phyloP scores from a whole-genome alignment of 2,329 filamentous ascomycete species.

The Clonostachys sp. region DNA sequence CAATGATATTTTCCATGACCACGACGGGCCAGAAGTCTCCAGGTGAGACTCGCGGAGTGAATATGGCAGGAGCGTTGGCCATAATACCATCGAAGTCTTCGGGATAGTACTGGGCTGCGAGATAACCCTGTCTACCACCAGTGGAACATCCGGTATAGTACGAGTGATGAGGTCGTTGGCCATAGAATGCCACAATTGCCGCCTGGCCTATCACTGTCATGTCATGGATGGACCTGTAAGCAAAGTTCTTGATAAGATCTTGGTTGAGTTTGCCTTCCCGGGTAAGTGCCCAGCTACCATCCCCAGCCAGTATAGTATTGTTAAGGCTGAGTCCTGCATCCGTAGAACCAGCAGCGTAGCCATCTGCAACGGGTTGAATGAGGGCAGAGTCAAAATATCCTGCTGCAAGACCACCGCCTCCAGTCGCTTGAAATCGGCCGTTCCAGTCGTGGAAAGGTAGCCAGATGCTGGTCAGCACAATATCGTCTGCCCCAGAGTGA shows the following conservation, averaged over 20 bases:
- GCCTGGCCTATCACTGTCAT: slow-evolving; percentile 33
- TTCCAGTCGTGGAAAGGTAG: slow-evolving; percentile 36
- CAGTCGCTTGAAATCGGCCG: slow-evolving; percentile 38
- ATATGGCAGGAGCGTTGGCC: slow-evolving; percentile 35
- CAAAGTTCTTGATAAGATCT: slow-evolving; percentile 29
- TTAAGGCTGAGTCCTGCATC: slow-evolving; percentile 31
- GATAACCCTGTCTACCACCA: slow-evolving; percentile 51
- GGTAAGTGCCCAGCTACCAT: slow-evolving; percentile 45
- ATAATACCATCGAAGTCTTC: slow-evolving; percentile 49
- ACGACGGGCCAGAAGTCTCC: no score
- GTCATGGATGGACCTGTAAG: slow-evolving; percentile 14
- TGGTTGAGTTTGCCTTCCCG: slow-evolving; percentile 41
- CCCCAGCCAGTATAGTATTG: slow-evolving; percentile 35
- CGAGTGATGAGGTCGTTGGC: slow-evolving; percentile 25
- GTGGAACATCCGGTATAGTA: slow-evolving; percentile 49
- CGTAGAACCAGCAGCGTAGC: slow-evolving; percentile 34
- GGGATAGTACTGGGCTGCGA: slow-evolving; percentile 43
- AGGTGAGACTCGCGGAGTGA: no score
- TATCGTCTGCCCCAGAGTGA: no score
- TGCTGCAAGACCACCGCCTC: slow-evolving; percentile 42
- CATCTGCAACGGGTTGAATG: slow-evolving; percentile 30
- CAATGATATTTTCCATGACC: no score
- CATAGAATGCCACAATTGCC: slow-evolving; percentile 35
- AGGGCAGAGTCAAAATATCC: slow-evolving; percentile 40
- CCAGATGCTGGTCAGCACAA: slow-evolving; percentile 19